phyloP scores from a whole-genome alignment of 345 rosid species.

The Eutrema heterophyllum region DNA sequence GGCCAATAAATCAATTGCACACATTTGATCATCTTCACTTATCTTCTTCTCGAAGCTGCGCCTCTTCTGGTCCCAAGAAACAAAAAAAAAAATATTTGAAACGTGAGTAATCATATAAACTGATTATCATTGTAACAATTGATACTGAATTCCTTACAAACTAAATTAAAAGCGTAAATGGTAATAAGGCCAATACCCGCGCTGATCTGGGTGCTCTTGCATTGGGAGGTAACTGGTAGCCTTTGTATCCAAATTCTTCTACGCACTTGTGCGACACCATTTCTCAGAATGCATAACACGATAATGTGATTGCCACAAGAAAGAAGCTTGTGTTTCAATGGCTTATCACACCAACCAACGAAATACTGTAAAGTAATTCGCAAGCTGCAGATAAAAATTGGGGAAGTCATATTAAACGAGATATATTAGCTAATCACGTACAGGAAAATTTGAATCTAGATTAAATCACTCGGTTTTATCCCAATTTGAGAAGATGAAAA shows the following conservation, averaged over 20 bases:
- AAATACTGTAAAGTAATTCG: not conserved
- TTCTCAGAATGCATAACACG: constrained; percentile 53
- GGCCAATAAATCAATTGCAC: constrained; percentile 89
- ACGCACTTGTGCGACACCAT: constrained; percentile 61
- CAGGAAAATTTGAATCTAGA: not conserved
- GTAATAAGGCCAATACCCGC: constrained; percentile 47
- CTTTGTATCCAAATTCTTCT: constrained; percentile 61
- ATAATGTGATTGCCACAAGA: not conserved
- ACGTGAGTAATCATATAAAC: not conserved
- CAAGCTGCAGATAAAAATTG: not conserved
- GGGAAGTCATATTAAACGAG: not conserved
- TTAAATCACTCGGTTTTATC: not conserved
- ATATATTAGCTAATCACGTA: not conserved
- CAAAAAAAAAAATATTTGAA: not conserved
- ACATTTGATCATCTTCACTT: constrained; percentile 44
- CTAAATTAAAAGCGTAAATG: not conserved
- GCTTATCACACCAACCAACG: constrained; percentile 11
- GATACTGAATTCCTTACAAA: not conserved
- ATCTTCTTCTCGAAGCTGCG: constrained; percentile 46
- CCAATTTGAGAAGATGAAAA: not conserved
- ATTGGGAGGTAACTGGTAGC: constrained; percentile 69
- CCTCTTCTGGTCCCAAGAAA: constrained; percentile 51
- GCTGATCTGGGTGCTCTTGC: constrained; percentile 90
- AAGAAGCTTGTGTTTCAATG: not conserved
- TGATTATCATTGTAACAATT: not conserved